Conservation (phyloP, 2,329 filamentous ascomycete genomes). For the Massarina eburnea region DNA sequence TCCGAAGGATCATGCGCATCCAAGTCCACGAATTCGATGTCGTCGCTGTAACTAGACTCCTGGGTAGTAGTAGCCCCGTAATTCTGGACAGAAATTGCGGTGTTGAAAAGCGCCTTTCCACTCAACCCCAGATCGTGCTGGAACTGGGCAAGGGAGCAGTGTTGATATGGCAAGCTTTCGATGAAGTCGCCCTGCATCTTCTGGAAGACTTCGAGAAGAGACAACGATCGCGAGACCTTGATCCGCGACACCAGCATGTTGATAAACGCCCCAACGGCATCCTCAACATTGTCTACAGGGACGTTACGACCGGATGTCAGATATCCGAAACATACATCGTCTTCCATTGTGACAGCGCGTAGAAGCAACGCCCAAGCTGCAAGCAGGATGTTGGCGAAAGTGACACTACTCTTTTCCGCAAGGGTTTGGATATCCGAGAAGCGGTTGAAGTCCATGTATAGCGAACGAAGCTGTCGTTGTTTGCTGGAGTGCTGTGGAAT, state of each 20-base stretch:
- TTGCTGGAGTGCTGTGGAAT: constrained; percentile 23
- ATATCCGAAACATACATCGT: constrained; percentile 42
- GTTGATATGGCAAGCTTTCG: constrained; percentile 34
- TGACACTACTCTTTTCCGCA: constrained; percentile 28
- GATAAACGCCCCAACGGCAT: constrained; percentile 51
- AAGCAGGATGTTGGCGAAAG: constrained; percentile 37
- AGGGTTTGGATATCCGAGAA: constrained; percentile 33
- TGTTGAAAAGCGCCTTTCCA: constrained; percentile 49
- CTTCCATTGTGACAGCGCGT: constrained; percentile 29
- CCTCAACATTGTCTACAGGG: constrained; percentile 48
- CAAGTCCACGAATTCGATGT: constrained; percentile 31
- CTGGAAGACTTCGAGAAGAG: constrained; percentile 24
- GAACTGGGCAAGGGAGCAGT: constrained; percentile 47
- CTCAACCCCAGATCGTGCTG: constrained; percentile 47
- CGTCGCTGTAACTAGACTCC: constrained; percentile 6
- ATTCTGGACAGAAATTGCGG: constrained; percentile 45
- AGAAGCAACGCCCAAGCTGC: constrained; percentile 36
- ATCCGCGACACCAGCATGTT: constrained; percentile 42
- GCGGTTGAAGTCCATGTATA: constrained; percentile 32
- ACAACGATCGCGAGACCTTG: constrained; percentile 13
- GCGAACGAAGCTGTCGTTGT: constrained; percentile 26
- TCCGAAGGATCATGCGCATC: constrained; percentile 36
- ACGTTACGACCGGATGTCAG: constrained; percentile 46
- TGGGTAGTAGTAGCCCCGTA: constrained; percentile 8
- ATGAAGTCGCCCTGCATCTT: constrained; percentile 36